Percentiles rank a stretch among this genome's conserved stretches.
These are phyloP conservation scores for Penicillium verhagenii DNA, from an alignment of 495 filamentous ascomycete species.

Conservation along the genomic window DNA sequence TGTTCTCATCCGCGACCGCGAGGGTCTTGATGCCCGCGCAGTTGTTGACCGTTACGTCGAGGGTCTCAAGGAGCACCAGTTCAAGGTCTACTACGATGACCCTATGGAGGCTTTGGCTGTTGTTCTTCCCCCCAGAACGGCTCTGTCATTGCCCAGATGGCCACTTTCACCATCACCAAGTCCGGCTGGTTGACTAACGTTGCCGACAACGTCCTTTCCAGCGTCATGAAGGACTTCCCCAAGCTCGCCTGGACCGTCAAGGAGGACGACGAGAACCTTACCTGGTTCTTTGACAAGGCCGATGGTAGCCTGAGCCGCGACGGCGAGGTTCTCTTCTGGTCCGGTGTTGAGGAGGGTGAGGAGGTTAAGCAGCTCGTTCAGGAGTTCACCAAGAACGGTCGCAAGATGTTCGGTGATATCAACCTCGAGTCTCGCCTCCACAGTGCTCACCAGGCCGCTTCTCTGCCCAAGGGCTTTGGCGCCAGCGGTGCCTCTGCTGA, in stretches of 20 bases:
- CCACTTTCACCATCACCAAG: slow-evolving; percentile 94
- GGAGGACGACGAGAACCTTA: slow-evolving; percentile 94
- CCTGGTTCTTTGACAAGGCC: slow-evolving; percentile 98
- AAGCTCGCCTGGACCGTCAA: slow-evolving; percentile 97
- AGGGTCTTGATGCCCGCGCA: slow-evolving; percentile 76
- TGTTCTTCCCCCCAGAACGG: slow-evolving; percentile 69
- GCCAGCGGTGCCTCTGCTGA: slow-evolving; percentile 48
- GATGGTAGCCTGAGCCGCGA: slow-evolving; percentile 84
- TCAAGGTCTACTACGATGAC: slow-evolving; percentile 95
- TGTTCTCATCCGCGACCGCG: slow-evolving; percentile 80
- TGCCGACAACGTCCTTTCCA: slow-evolving; percentile 94
- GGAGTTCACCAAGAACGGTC: slow-evolving; percentile 80
- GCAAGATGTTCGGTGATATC: slow-evolving; percentile 86
- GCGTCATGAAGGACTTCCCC: slow-evolving; percentile 88
- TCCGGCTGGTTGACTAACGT: slow-evolving; percentile 94
- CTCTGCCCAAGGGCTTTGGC: slow-evolving; percentile 46
- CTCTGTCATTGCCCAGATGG: slow-evolving; percentile 67
- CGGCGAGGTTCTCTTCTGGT: slow-evolving; percentile 95
- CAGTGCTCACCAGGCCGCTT: slow-evolving; percentile 67
- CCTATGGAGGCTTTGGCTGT: slow-evolving; percentile 96
- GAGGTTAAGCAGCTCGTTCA: slow-evolving; percentile 85
- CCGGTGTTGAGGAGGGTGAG: slow-evolving; percentile 80
- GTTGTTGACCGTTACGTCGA: slow-evolving; percentile 87
- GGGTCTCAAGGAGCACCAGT: slow-evolving; percentile 68
- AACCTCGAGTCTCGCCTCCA: slow-evolving; percentile 84